Evolutionary conservation across 1,284 basidiomycete species (phyloP), one percentile per base, ranked within the genome.

Genomic region (Earliella scabrosa): DNA sequence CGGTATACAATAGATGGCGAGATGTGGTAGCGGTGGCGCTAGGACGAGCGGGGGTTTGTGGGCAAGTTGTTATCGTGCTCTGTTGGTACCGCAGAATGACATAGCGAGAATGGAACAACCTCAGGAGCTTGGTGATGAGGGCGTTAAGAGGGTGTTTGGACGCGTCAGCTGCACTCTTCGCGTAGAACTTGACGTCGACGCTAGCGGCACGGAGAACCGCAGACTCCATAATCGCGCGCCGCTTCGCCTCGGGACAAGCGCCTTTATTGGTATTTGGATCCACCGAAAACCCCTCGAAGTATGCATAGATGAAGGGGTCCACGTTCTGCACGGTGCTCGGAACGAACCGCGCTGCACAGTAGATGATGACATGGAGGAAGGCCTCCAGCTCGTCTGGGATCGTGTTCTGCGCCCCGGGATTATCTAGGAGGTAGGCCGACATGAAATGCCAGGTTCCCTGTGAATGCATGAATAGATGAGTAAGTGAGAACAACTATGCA

Each of bases 401-500:
- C 4, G 34, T 6, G n/a, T 36, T 32, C 4, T 23, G 31, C n/a
- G 29, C 21, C n/a, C 16, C 23, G 16, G 34, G 11, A 5, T 53
- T 11, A 6, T 14, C 13, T 32, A 51, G 44, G 10, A 38, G 13
- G 2, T 27, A 38, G 4, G 46, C 48, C 0, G 58, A 59, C 54
- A 53, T 56, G 29, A 53, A 59, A 23, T 56, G 58, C 43, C 50
- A 59, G 4, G 58, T 59, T n/a, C 53, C 58, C 58, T 59, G 39
- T 14, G 34, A 3, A 11, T n/a, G n/a, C n/a, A n/a, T n/a, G n/a
- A 24, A 0, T 1, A n/a, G 20, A 16, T 3, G 39, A 24, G n/a
- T n/a, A n/a, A n/a, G n/a, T n/a, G 35, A 34, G 18, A 5, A 9
- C n/a, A 10, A n/a, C 11, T 11, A 29, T 14, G 4, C 7, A 13